These are phyloP conservation scores for Kalanchoe fedtschenkoi DNA, from an alignment of 164 flowering plant species.

Conservation along the genomic window DNA sequence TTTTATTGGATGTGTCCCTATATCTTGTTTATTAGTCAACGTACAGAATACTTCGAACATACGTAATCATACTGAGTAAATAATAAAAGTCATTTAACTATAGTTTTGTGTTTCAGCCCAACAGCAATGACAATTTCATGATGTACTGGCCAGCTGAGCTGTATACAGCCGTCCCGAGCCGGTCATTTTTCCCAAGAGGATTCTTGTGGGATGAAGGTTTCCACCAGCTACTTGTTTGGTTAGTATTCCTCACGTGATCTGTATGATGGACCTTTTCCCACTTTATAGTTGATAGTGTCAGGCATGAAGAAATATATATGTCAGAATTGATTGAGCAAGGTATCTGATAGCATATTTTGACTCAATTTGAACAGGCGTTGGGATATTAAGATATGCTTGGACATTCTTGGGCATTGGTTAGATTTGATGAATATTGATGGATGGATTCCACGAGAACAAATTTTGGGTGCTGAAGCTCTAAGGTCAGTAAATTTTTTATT, in stretches of 20 bases:
- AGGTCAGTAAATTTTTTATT: conserved; percentile 33
- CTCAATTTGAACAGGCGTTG: conserved; percentile 60
- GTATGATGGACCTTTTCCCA: neutral
- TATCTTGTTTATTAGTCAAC: neutral
- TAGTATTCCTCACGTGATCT: conserved; percentile 13
- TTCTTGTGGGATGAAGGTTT: conserved; percentile 99
- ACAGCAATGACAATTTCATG: conserved; percentile 34
- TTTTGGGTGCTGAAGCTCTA: conserved; percentile 93
- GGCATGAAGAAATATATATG: neutral
- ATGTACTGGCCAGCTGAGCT: conserved; percentile 96
- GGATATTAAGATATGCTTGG: conserved; percentile 78
- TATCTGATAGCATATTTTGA: neutral
- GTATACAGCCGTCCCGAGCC: conserved; percentile 93
- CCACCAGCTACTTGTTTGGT: conserved; percentile 93
- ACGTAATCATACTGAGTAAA: neutral
- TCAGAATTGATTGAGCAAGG: neutral
- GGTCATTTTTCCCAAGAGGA: conserved; percentile 94
- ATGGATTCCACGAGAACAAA: conserved; percentile 98
- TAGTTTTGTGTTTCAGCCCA: conserved; percentile 43
- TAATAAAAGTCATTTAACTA: conserved; percentile 11
- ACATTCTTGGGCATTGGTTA: conserved; percentile 94
- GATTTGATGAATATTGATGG: conserved; percentile 95
- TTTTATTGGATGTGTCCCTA: neutral
- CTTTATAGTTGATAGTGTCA: neutral
- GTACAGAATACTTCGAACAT: neutral